phyloP scores from a whole-genome alignment of 2,329 filamentous ascomycete species.

The Myriosclerotinia scirpicola region DNA sequence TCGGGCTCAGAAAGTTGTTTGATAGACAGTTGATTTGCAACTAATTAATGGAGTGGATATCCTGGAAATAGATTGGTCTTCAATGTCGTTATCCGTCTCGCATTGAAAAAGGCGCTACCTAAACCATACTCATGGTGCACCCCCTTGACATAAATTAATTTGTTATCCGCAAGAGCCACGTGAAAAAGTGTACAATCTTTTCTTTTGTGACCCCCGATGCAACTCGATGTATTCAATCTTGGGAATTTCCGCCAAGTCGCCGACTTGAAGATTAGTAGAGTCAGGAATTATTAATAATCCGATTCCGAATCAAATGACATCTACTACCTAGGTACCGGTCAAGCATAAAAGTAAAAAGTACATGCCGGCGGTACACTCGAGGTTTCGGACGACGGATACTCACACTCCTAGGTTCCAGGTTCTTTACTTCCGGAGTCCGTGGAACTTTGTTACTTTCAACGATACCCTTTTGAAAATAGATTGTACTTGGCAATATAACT shows the following conservation, averaged over 20 bases:
- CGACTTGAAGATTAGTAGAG: slow-evolving; percentile 18
- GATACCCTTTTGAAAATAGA: neutral
- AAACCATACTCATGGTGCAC: slow-evolving; percentile 13
- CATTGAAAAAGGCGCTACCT: neutral
- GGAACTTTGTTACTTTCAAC: neutral
- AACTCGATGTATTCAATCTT: slow-evolving; percentile 16
- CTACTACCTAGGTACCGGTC: neutral
- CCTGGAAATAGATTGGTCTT: slow-evolving; percentile 18
- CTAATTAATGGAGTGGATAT: neutral
- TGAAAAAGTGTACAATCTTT: slow-evolving; percentile 14
- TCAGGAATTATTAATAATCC: slow-evolving; percentile 18
- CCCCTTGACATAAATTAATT: slow-evolving; percentile 12
- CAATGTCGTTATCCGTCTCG: slow-evolving; percentile 24
- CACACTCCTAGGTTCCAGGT: slow-evolving; percentile 17
- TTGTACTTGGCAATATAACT: neutral
- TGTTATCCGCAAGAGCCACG: slow-evolving; percentile 6
- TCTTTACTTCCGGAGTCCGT: slow-evolving; percentile 4
- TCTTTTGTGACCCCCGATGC: slow-evolving; percentile 18
- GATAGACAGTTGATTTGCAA: slow-evolving; percentile 11
- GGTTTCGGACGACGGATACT: slow-evolving; percentile 14
- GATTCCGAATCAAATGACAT: neutral
- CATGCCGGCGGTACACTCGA: neutral
- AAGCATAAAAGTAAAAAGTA: neutral
- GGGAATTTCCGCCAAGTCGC: slow-evolving; percentile 20
- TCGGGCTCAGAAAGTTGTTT: slow-evolving; percentile 16